Evolutionary conservation across 148 eudicot genomes (phyloP).

Genomic region (Dysphania ambrosioides): DNA sequence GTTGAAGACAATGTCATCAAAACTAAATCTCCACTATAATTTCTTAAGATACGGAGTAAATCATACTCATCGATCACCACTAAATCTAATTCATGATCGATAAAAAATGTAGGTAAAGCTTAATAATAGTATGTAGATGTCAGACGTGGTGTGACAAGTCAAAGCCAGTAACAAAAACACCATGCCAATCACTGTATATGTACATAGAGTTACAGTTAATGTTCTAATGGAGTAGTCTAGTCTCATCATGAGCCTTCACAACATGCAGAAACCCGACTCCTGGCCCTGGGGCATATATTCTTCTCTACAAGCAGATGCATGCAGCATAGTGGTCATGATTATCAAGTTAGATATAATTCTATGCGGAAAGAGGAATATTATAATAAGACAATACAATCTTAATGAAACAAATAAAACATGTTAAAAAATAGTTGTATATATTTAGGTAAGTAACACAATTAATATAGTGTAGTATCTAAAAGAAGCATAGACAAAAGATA

Average conservation of each 20-base stretch:
- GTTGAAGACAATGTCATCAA: too few relatives aligned
- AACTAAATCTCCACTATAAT: too few relatives aligned
- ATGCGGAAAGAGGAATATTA: too few relatives aligned
- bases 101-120: neutral
- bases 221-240: slow-evolving; percentile 4
- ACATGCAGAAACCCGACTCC: neutral
- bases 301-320: too few relatives aligned
- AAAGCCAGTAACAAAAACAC: neutral
- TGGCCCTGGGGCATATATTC: too few relatives aligned
- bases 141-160: neutral
- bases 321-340: too few relatives aligned
- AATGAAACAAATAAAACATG: too few relatives aligned
- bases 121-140: neutral
- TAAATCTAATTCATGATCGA: neutral
- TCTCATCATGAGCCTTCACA: neutral
- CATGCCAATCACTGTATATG: neutral
- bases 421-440: too few relatives aligned
- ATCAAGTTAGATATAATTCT: too few relatives aligned
- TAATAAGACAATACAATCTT: too few relatives aligned
- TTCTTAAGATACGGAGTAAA: neutral
- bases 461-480: neutral
- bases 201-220: neutral
- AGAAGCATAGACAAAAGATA: neutral
- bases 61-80: neutral
- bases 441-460: too few relatives aligned